Conservation (phyloP, 1,139 yeast genomes). For the Hemisphaericaspora xylofermentans region DNA sequence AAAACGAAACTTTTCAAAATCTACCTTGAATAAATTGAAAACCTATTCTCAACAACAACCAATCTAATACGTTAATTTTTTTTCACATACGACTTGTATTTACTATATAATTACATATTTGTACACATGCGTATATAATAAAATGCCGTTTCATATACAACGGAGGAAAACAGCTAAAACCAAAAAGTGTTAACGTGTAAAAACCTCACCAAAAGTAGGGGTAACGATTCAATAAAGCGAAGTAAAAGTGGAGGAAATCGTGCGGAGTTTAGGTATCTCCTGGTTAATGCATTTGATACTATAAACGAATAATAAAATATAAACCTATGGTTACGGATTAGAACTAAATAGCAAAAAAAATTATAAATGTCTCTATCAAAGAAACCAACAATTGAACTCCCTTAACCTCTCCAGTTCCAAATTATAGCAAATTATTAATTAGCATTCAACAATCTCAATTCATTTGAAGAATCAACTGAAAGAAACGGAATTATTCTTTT, state of each 20-base stretch:
- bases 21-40: no score
- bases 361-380: conserved; percentile 1
- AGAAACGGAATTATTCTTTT: conserved; percentile 41
- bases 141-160: no score
- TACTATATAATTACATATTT: no score
- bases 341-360: neutral
- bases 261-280: neutral
- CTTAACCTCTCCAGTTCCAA: neutral
- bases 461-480: conserved; percentile 40
- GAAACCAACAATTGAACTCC: neutral
- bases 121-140: no score
- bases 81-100: no score
- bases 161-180: no score
- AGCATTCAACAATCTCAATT: conserved; percentile 41
- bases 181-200: no score
- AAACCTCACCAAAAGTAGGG: no score
- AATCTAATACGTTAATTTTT: no score
- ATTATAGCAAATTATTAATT: conserved; percentile 13
- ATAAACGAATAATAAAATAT: neutral
- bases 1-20: no score
- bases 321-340: neutral
- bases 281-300: neutral
- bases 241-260: neutral
- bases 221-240: no score
- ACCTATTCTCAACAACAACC: no score